Conservation (phyloP, 495 filamentous ascomycete species). For the Penicillium paxilli region DNA sequence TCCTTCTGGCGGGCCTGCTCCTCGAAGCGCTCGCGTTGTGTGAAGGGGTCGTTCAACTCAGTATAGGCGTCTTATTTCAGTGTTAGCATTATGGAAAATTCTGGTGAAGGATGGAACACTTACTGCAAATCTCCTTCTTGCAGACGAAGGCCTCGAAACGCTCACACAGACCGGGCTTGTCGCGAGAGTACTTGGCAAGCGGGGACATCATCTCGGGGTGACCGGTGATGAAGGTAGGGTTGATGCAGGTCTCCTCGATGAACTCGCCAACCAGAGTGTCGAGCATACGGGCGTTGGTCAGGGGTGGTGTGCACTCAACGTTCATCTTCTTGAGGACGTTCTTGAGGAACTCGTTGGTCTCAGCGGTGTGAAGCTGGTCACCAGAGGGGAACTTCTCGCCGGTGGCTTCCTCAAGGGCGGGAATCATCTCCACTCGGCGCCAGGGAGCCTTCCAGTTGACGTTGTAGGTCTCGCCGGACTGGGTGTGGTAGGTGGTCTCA, state of each 20-base stretch:
- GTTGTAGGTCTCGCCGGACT: constrained; percentile 77
- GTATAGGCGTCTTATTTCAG: constrained; percentile 75
- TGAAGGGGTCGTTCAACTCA: constrained; percentile 96
- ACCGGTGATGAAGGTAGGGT: constrained; percentile 92
- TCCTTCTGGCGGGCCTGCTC: constrained; percentile 96
- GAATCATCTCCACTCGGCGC: constrained; percentile 95
- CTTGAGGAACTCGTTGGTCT: constrained; percentile 85
- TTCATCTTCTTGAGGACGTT: constrained; percentile 81
- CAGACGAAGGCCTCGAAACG: constrained; percentile 97
- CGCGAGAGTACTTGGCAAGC: constrained; percentile 90
- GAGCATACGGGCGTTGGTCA: constrained; percentile 95
- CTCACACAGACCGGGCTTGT: constrained; percentile 82
- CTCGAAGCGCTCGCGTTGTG: constrained; percentile 91
- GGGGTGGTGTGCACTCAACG: constrained; percentile 84
- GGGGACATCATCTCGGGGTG: constrained; percentile 99
- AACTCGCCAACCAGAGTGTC: constrained; percentile 96
- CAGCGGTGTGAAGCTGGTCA: constrained; percentile 84
- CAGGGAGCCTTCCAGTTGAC: constrained; percentile 97
- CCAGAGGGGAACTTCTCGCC: constrained; percentile 92
- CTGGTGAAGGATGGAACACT: constrained; percentile 28
- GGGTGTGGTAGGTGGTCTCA: constrained; percentile 78
- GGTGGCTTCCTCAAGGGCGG: constrained; percentile 81
- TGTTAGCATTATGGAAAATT: constrained; percentile 50
- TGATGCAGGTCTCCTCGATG: constrained; percentile 90
- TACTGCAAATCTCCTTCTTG: constrained; percentile 86